Percentiles rank a stretch among this genome's conserved stretches.
These are phyloP conservation scores for Daldinia decipiens DNA, from an alignment of 495 filamentous ascomycete genomes.

Conservation along the genomic window DNA sequence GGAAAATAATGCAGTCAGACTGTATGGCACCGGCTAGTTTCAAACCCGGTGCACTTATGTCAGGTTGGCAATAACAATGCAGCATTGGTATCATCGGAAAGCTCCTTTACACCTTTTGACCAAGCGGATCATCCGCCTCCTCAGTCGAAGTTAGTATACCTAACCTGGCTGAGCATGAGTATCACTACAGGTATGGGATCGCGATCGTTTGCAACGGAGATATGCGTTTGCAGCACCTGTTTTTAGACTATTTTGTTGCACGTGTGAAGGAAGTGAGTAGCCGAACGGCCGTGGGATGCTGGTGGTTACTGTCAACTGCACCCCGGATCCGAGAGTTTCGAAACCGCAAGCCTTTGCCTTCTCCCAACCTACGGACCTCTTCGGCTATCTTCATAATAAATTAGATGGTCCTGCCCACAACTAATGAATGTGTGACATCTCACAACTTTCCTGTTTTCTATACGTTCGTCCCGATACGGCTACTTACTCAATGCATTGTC, in stretches of 20 bases:
- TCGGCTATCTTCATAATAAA: conserved; percentile 37
- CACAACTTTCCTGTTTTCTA: conserved; percentile 36
- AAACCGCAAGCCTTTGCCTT: conserved; percentile 25
- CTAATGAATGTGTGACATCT: conserved; percentile 39
- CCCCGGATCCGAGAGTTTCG: conserved; percentile 40
- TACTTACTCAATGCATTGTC: conserved; percentile 41
- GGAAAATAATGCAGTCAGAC: conserved; percentile 8
- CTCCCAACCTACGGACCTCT: conserved; percentile 19
- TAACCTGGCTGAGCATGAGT: conserved; percentile 10
- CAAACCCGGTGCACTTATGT: not conserved
- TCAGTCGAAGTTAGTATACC: not conserved
- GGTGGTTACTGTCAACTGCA: conserved; percentile 25
- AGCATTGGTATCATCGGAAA: conserved; percentile 1
- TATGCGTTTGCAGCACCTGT: conserved; percentile 18
- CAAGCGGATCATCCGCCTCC: conserved; percentile 1
- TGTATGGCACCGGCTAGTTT: conserved; percentile 17
- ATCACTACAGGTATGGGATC: conserved; percentile 27
- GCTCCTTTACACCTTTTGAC: not conserved
- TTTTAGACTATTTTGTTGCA: conserved; percentile 35
- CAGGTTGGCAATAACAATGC: conserved; percentile 6
- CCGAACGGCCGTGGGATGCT: conserved; percentile 29
- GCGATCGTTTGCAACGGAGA: conserved; percentile 21
- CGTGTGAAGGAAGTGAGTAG: conserved; percentile 35
- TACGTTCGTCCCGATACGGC: conserved; percentile 31
- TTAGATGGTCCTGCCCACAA: conserved; percentile 24